Conservation (phyloP, 345 rosid genomes). For the Aquilaria malaccensis region DNA sequence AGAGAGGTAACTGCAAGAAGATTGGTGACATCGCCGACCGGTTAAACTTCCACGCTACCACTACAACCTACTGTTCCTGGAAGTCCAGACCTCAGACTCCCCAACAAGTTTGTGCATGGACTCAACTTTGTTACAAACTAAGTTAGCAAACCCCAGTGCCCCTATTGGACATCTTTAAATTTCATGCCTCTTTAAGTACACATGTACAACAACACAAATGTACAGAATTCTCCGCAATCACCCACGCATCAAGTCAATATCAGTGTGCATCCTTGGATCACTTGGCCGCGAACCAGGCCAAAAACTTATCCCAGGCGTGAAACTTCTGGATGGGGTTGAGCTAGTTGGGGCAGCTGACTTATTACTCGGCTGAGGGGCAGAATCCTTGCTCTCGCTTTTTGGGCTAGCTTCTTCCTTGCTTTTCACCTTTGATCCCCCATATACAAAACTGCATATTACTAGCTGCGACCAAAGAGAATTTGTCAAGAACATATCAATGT, state of each 20-base stretch:
- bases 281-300: constrained; percentile 64
- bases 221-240: constrained; percentile 34
- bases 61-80: constrained; percentile 11
- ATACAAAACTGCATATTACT: constrained; percentile 84
- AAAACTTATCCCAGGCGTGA: constrained; percentile 34
- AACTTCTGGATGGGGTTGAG: constrained; percentile 37
- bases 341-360: constrained; percentile 26
- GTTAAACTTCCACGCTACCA: background rate
- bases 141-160: constrained; percentile 30
- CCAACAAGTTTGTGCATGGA: constrained; percentile 8
- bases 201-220: constrained; percentile 42
- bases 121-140: constrained; percentile 26
- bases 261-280: constrained; percentile 74
- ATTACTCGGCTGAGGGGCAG: constrained; percentile 24
- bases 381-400: constrained; percentile 30
- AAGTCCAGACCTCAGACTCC: constrained; percentile 10
- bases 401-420: constrained; percentile 41
- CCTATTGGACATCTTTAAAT: constrained; percentile 14
- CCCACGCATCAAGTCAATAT: constrained; percentile 85
- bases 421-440: constrained; percentile 55
- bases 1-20: too few species aligned
- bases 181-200: constrained; percentile 21
- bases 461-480: constrained; percentile 43
- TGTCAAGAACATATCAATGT: too few species aligned
- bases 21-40: too few species aligned